Base-by-base conservation (phyloP, 169 alveolate species). In the Cryptosporidium tyzzeri region DNA sequence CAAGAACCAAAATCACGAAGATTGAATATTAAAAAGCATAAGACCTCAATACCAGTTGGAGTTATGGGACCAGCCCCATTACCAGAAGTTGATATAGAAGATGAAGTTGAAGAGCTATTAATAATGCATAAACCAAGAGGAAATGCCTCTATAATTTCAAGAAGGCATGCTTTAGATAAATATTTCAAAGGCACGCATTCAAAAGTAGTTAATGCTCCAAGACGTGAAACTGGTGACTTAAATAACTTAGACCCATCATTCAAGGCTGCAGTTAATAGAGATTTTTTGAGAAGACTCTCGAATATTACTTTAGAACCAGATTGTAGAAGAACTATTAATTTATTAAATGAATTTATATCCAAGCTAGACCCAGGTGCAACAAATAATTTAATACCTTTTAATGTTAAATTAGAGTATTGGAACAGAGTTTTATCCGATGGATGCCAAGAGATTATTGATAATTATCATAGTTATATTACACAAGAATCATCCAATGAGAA, bases 81-180 rank as follows among this genome's bases (percentile, higher is more conserved):
- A 26, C 89, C 89, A 80, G 89, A 80, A 31, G 75, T 80, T 10
- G 89, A 80, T 45, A 61, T 80, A 62, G 89, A 80, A 33, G 74
- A 80, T 23, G 89, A 80, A 48, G 67, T 80, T 37, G 89, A 80
- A 14, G 89, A 80, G 16, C 48, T 80, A 4, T 4, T 80, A 29
- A 59, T 59, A n/a, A 59, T 65, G 44, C 89, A 80, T 41, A 80
- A 80, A 29, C 89, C 89, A 1, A 80, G 89, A 48, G 53, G 51
- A 61, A 45, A 41, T 10, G 58, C 74, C 8, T 80, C 89, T 33
- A 33, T 58, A 10, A 80, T 80, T 26, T 59, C 89, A 14, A 80
- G 75, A 45, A 35, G 35, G 67, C 65, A 65, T n/a, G 75, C 75
- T 7, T 48, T 80, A 33, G 75, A 65, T 31, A 80, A 67, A 29